Percentiles rank a stretch among this genome's conserved stretches.
phyloP scores from a whole-genome alignment of 202 grass and related monocot genomes.

The Zoysia matrella region DNA sequence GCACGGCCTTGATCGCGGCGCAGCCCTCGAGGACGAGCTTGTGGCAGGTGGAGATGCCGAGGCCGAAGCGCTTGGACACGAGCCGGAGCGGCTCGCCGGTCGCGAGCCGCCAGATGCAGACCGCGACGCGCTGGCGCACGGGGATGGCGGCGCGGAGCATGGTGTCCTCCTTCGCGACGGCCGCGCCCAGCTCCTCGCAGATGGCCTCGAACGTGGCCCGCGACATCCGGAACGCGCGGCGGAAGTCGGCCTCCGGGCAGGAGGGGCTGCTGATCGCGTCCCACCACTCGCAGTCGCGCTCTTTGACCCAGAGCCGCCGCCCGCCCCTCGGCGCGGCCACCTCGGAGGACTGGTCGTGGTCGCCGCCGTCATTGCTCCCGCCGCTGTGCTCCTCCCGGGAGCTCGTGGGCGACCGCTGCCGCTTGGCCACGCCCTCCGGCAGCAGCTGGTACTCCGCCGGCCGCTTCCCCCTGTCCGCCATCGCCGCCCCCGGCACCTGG shows the following conservation, averaged over 20 bases:
- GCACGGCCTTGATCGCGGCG: slow-evolving; percentile 64
- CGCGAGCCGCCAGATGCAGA: slow-evolving; percentile 86
- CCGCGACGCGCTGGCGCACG: slow-evolving; percentile 73
- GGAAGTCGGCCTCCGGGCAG: slow-evolving; percentile 73
- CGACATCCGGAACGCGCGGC: slow-evolving; percentile 74
- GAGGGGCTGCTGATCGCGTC: slow-evolving; percentile 60
- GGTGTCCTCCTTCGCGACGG: slow-evolving; percentile 80
- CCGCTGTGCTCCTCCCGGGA: slow-evolving; percentile 43
- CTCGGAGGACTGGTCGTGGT: background rate
- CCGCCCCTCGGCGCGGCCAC: slow-evolving; percentile 9
- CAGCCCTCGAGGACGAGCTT: slow-evolving; percentile 78
- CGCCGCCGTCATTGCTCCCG: slow-evolving; percentile 32
- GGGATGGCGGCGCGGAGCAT: slow-evolving; percentile 75
- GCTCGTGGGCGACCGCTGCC: slow-evolving; percentile 39
- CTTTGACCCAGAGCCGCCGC: slow-evolving; percentile 68
- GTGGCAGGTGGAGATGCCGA: slow-evolving; percentile 79
- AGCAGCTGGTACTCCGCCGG: background rate
- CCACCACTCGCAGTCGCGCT: slow-evolving; percentile 70
- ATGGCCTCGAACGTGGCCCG: slow-evolving; percentile 66
- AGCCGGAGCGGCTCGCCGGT: slow-evolving; percentile 64
- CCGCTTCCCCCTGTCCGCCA: slow-evolving; percentile 46
- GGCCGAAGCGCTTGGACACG: slow-evolving; percentile 72
- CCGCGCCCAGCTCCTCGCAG: slow-evolving; percentile 61
- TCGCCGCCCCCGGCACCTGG: background rate
- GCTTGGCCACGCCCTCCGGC: background rate